phyloP scores from a whole-genome alignment of 2,329 filamentous ascomycete genomes.

The Xylariomycetidae sp. region DNA sequence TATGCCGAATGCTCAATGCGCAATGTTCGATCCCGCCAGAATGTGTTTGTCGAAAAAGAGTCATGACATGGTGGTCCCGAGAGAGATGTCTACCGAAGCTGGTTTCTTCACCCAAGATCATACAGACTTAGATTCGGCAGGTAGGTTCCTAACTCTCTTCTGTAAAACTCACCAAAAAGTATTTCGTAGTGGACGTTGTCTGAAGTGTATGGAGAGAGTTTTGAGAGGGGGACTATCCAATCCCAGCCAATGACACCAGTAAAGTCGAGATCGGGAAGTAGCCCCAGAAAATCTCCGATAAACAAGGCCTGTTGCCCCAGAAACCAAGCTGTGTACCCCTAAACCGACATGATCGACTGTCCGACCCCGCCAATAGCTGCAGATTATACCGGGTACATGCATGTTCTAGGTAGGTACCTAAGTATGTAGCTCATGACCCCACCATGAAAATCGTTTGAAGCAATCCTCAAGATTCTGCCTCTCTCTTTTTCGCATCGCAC shows the following conservation, averaged over 20 bases:
- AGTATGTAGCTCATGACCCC: too few relatives aligned
- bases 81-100: slow-evolving; percentile 12
- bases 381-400: too few relatives aligned
- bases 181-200: not conserved
- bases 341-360: too few relatives aligned
- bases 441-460: too few relatives aligned
- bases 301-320: not conserved
- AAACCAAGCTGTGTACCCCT: not conserved
- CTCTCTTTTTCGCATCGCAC: too few relatives aligned
- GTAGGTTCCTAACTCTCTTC: too few relatives aligned
- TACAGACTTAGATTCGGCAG: not conserved
- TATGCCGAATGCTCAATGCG: slow-evolving; percentile 14
- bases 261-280: not conserved
- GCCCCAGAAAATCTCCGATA: not conserved
- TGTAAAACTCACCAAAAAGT: not conserved
- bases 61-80: slow-evolving; percentile 13
- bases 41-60: too few relatives aligned
- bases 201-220: not conserved
- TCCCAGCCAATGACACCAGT: not conserved
- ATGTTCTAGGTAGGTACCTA: too few relatives aligned
- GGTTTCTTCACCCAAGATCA: not conserved
- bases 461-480: too few relatives aligned
- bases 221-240: not conserved
- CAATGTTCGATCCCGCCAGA: too few relatives aligned
- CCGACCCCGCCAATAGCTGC: too few relatives aligned